Base-by-base conservation (phyloP, 1,139 yeast species). In the Taiozyma sp. region DNA sequence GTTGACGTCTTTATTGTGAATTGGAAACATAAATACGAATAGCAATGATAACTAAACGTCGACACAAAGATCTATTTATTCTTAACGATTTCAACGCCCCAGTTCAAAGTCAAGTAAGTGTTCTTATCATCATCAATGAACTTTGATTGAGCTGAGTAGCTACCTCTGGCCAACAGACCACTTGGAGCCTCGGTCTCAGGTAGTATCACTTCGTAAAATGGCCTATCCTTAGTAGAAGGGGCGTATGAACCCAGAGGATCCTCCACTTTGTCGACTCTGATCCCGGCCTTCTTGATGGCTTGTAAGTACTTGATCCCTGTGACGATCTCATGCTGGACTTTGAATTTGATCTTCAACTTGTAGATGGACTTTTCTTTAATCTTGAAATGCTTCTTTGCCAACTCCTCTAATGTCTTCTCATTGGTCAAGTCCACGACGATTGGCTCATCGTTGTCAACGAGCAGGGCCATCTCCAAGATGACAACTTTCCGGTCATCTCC, bases 121-220 rank as follows among this genome's bases (percentile, higher is more conserved):
- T 75, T 78, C 63, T 84, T 83, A 69, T 92, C 98, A 68, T 92
- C 97, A 65, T 92, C 97, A 48, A 88, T 77, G 64, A 91, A 91
- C 69, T 86, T 87, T 28, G 96, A 84, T 43, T 80, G 76, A 23
- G 96, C 96, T 48, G 84, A 80, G 71, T 89, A 92, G 51, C 81
- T 77, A 46, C 97, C 97, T 69, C 97, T 81, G 4, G 96, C 96
- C 59, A 92, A 71, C 69, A 91, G 70, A 2, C 97, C 97, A 48
- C 89, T 78, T 40, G 98, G 98, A 16, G 97, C 97, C 68, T 90
- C 96, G 54, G 88, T 92, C 65, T 85, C 95, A n/a, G 85, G 81
- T 57, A 91, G 78, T 44, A 76, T 76, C 58, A 83, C 88, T 65
- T 84, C 93, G 68, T 92, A 91, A 63, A 68, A 84, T 10, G 96